Evolutionary conservation across 192 early-diverging fungal genomes (phyloP), one percentile per base, ranked within the genome.

Genomic region (Entomortierella parvispora): DNA sequence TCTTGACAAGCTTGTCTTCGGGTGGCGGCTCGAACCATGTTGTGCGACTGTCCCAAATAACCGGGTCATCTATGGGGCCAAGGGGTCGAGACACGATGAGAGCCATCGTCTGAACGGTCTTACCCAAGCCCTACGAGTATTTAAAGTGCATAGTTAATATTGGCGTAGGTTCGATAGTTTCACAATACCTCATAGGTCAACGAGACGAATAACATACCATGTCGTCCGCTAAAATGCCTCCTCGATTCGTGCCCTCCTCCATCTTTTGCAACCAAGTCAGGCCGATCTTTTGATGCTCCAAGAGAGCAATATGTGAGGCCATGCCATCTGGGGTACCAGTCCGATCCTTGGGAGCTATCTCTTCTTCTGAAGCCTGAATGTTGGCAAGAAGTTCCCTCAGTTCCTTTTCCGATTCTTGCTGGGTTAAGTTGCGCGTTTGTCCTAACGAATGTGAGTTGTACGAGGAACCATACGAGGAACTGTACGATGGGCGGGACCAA

Each of bases 31-130:
- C 32, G 34, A 50, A 25, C 26, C 61, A 48, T 7, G 15, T 9
- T 20, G 55, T 43, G 17, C 25, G 31, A 23, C 62, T 40, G 54
- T 76, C 72, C 58, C 65, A 61, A 29, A 58, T 57, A 23, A 80
- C 55, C 2, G 49, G 31, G 12, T 56, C 62, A 9, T 32, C 58
- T 1, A 59, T 67, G 2, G 74, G 67, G 4, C 50, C 58, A 2
- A 20, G 45, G 6, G 72, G 74, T 10, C 58, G 26, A 20, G 70
- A 69, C 23, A 67, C 66, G 17, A 93, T 85, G 0, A 89, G 67
- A 3, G 91, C 82, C 50, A 95, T 83, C 4, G 88, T 80, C 68
- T 95, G 93, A 2, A 95, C 66, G 0, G 94, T 94, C 71, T 95
- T 92, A 5, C 90, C 90, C 45, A 90, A 68, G 15, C 90, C 92